Conservation (phyloP, 176 grass and related monocot species). For the Echinochloa phyllopogon region DNA sequence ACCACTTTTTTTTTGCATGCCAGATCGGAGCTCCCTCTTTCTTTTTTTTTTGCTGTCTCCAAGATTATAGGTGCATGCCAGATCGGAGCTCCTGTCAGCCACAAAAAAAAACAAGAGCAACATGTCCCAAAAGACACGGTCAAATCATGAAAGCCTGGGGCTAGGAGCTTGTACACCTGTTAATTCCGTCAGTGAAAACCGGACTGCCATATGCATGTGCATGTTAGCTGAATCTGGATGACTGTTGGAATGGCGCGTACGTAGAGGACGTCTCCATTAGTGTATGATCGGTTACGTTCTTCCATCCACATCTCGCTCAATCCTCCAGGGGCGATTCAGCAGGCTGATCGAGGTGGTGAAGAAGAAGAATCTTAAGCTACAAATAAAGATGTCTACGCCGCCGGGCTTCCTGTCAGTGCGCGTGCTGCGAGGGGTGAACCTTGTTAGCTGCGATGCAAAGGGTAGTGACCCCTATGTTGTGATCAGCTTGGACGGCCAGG, state of each 20-base stretch:
- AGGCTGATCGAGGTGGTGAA: neutral
- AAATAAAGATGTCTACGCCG: slow-evolving; percentile 22
- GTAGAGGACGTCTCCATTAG: neutral
- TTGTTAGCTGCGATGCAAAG: slow-evolving; percentile 48
- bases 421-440: slow-evolving; percentile 51
- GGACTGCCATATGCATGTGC: neutral
- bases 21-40: too few species aligned
- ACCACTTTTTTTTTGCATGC: too few species aligned
- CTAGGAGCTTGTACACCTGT: neutral
- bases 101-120: neutral
- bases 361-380: neutral
- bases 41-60: too few species aligned
- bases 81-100: neutral
- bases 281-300: neutral
- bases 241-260: too few species aligned
- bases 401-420: slow-evolving; percentile 54
- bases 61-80: too few species aligned
- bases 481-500: slow-evolving; percentile 50
- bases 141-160: neutral
- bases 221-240: neutral
- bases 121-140: slow-evolving; percentile 1
- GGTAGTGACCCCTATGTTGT: slow-evolving; percentile 66
- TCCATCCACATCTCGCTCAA: neutral
- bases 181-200: neutral
- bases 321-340: neutral